phyloP scores from a whole-genome alignment of 441 rosid genomes.

The Erysimum cheiri region DNA sequence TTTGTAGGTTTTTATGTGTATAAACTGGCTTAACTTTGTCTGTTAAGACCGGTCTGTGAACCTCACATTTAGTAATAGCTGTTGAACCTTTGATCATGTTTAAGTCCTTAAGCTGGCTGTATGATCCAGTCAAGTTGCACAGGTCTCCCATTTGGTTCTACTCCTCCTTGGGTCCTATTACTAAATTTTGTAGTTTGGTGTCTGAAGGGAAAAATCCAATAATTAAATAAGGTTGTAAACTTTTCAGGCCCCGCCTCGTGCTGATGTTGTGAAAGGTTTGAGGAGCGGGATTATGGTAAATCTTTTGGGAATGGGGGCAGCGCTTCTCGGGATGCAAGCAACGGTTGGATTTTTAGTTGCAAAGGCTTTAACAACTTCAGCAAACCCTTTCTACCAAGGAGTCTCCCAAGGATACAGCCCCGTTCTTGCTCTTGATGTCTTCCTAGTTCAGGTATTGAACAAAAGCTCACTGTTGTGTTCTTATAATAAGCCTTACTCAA shows the following conservation, averaged over 20 bases:
- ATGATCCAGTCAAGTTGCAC: constrained; percentile 4
- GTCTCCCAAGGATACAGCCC: constrained; percentile 81
- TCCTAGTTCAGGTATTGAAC: constrained; percentile 85
- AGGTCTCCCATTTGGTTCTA: constrained; percentile 9
- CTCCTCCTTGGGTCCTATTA: background rate
- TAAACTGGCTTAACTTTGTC: background rate
- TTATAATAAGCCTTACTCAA: background rate
- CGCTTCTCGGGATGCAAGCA: constrained; percentile 98
- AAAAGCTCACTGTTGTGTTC: background rate
- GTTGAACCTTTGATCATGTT: constrained; percentile 14
- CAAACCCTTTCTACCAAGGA: constrained; percentile 87
- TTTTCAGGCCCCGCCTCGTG: constrained; percentile 97
- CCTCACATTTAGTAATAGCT: background rate
- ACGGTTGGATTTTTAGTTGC: constrained; percentile 87
- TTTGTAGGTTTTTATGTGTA: constrained; percentile 2
- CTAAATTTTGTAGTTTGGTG: background rate
- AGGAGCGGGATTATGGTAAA: constrained; percentile 83
- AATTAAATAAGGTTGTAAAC: background rate
- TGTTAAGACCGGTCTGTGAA: background rate
- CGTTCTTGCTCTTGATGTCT: constrained; percentile 91
- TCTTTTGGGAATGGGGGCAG: constrained; percentile 93
- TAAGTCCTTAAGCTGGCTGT: background rate
- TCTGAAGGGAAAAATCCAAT: background rate
- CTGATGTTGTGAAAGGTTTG: constrained; percentile 92
- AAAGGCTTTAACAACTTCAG: constrained; percentile 88